Percentiles rank a stretch among this genome's conserved stretches.
Conservation (phyloP, 345 rosid species). For the Citrus inodora region DNA sequence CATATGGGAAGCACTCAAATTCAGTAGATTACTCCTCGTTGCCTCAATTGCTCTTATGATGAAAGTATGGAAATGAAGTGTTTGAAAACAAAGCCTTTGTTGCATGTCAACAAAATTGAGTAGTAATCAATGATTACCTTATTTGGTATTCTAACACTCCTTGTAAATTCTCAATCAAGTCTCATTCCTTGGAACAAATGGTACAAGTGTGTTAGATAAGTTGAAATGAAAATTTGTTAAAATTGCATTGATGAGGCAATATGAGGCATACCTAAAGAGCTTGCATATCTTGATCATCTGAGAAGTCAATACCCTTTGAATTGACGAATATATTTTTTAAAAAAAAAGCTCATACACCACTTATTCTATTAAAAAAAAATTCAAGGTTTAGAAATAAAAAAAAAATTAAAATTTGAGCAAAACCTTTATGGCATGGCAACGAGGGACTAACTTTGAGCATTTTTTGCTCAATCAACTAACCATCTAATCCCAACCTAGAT, state of each 20-base stretch:
- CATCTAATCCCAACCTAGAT: neutral
- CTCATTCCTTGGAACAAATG: conserved; percentile 65
- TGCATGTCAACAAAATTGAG: neutral
- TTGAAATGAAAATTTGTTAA: neutral
- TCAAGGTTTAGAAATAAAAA: neutral
- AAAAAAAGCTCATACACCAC: too few species aligned
- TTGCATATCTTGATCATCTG: conserved; percentile 88
- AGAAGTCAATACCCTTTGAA: conserved; percentile 89
- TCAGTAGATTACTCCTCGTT: neutral
- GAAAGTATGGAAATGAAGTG: neutral
- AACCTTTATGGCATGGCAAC: neutral
- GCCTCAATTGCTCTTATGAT: neutral
- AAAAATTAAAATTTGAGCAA: neutral
- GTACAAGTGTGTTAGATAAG: conserved; percentile 9
- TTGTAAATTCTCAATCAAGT: conserved; percentile 76
- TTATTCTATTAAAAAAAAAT: neutral
- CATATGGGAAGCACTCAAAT: neutral
- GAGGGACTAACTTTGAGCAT: neutral
- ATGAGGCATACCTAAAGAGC: conserved; percentile 68
- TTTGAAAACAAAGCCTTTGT: neutral
- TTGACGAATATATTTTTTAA: conserved; percentile 53
- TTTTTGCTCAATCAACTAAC: neutral
- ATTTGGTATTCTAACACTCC: conserved; percentile 88
- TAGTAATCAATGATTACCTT: conserved; percentile 37
- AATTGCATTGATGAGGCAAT: neutral